Evolutionary conservation across 139 green algal genomes (phyloP).

Genomic region (Marvania coccoides): DNA sequence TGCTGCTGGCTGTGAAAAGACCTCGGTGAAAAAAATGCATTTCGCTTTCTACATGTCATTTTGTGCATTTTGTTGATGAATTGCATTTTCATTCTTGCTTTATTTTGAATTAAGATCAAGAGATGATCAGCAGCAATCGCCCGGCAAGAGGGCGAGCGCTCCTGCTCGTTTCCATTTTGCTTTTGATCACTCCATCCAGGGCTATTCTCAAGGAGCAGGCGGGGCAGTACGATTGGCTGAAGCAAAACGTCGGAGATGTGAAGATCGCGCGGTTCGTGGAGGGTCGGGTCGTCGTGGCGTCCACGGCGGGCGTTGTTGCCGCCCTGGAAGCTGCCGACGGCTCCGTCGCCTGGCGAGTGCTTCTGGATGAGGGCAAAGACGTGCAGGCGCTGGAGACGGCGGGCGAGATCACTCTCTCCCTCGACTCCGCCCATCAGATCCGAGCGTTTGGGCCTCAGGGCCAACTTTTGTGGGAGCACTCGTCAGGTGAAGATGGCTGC

Average conservation of each 20-base stretch:
- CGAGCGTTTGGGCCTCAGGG: background rate
- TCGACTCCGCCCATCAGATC: background rate
- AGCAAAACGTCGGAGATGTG: constrained; percentile 49
- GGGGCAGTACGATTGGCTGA: constrained; percentile 65
- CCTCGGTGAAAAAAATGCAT: no score
- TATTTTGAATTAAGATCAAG: no score
- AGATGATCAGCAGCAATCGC: no score
- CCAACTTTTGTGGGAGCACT: background rate
- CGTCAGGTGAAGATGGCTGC: background rate
- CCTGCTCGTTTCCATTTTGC: background rate
- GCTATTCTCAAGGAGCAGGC: constrained; percentile 63
- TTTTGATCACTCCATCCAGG: background rate
- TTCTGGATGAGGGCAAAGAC: constrained; percentile 10
- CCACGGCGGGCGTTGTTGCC: constrained; percentile 40
- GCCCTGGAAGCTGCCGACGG: constrained; percentile 47
- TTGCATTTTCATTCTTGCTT: no score
- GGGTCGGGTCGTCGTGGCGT: constrained; percentile 34
- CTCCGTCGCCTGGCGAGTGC: constrained; percentile 53
- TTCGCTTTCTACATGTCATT: no score
- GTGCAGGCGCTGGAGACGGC: background rate
- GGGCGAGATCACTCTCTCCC: background rate
- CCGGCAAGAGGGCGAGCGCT: background rate
- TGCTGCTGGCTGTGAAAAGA: no score
- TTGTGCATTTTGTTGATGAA: no score
- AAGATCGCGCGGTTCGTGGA: constrained; percentile 21